Evolutionary conservation across 225 moss, liverwort and hornwort genomes (phyloP), one percentile per base, ranked within the genome.

Genomic region (Physcomitrellopsis africana): DNA sequence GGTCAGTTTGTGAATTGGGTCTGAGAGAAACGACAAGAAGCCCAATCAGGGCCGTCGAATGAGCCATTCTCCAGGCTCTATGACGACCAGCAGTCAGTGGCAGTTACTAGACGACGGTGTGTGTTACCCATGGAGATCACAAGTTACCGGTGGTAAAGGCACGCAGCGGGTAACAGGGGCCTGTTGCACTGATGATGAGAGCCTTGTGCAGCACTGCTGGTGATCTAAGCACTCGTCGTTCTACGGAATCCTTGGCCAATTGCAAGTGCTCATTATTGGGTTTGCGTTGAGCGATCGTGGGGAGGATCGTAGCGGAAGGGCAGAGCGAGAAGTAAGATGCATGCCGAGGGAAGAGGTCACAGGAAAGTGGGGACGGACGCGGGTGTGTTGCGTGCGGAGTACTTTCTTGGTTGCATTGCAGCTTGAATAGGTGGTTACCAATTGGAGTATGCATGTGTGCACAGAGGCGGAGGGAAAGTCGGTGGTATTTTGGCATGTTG

Each of bases 401-500:
- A 64, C 67, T 76, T 77, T 84, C 81, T 84, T 37, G 32, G 32
- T 37, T 77, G 74, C 81, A 77, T 65, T 74, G 73, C 47, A 55
- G 42, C 60, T 37, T 72, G 78, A 56, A 54, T 67, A 49, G 13
- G 72, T 72, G 58, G 7, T 71, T 22, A 60, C 22, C 56, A 77
- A 70, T 70, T 70, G 70, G 22, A 73, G 84, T 78, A 74, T 74
- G 70, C 70, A 20, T 54, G 60, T 37, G 13, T n/a, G 52, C 23
- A 22, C 20, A 19, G 57, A 1, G 22, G 10, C 42, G 0, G 0
- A 53, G 1, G 15, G 10, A 55, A 13, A 47, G 53, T 72, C 41
- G 32, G 32, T 54, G 46, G 2, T 13, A 24, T 26, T 69, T 69
- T 48, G 37, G 6, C 14, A 45, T 44, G 41, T 8, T 27, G 49